A percentile compares a stretch with the other conserved stretches of the same genome.
Conservation (phyloP, 768 basidiomycete species). For the Galerina marginata region DNA sequence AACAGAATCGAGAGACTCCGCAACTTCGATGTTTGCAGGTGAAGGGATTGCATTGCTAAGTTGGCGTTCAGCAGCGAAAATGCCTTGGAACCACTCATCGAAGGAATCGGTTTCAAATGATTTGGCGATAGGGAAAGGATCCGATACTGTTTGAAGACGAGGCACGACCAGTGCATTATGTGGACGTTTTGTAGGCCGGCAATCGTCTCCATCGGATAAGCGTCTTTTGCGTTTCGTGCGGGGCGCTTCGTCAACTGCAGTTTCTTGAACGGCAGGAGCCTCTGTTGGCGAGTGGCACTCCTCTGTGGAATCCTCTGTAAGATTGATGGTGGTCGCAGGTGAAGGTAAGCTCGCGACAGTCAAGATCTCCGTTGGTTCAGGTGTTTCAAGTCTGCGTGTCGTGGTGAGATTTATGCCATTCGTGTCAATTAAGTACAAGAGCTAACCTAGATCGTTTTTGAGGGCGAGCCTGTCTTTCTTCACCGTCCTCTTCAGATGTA, state of each 20-base stretch:
- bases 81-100: slow-evolving; percentile 41
- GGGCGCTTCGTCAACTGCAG: background rate
- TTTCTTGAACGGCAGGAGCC: background rate
- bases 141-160: slow-evolving; percentile 31
- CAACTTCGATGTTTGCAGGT: slow-evolving; percentile 1
- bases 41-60: slow-evolving; percentile 14
- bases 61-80: slow-evolving; percentile 18
- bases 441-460: background rate
- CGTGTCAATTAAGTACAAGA: background rate
- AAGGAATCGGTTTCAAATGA: background rate
- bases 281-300: background rate
- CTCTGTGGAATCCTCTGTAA: background rate
- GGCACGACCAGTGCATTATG: slow-evolving; percentile 21
- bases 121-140: slow-evolving; percentile 29
- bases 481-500: background rate
- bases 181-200: slow-evolving; percentile 32
- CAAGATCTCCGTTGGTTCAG: background rate
- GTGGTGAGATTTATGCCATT: no score
- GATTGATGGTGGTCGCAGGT: background rate
- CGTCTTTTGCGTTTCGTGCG: slow-evolving; percentile 39
- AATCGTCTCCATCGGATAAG: slow-evolving; percentile 36
- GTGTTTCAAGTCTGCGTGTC: background rate
- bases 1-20: background rate
- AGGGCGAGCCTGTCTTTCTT: background rate
- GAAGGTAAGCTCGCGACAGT: background rate